Percentiles rank a stretch among this genome's conserved stretches.
phyloP scores from a whole-genome alignment of 192 early-diverging fungal genomes.

The Rhizophagus sp. region DNA sequence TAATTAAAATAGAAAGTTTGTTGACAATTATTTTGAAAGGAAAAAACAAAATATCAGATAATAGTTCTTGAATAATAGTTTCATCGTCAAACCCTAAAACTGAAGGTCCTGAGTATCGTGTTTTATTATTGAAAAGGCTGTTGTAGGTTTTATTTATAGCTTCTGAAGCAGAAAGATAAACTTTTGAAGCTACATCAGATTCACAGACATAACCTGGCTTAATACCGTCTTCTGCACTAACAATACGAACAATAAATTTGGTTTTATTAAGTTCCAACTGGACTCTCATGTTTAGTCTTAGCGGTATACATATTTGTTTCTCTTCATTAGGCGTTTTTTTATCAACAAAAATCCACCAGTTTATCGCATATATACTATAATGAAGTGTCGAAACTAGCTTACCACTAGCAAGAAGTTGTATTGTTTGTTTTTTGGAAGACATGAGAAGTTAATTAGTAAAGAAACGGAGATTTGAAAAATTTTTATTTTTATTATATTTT shows the following conservation, averaged over 20 bases:
- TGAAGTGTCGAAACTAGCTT: background rate
- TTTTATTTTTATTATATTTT: background rate
- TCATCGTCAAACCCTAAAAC: too few relatives aligned
- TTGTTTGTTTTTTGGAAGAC: background rate
- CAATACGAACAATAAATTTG: conserved; percentile 6
- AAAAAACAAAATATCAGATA: too few relatives aligned
- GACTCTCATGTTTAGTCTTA: conserved; percentile 5
- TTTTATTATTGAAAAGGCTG: too few relatives aligned
- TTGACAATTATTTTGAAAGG: too few relatives aligned
- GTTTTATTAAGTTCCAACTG: background rate
- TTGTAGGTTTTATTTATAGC: too few relatives aligned
- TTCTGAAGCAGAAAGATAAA: conserved; percentile 4
- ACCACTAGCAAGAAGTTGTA: background rate
- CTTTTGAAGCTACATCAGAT: background rate
- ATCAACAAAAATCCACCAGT: background rate
- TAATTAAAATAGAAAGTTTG: too few relatives aligned
- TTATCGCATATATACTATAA: background rate
- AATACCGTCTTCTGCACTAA: conserved; percentile 1
- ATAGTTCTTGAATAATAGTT: too few relatives aligned
- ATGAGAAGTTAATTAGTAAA: background rate
- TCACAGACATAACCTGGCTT: background rate
- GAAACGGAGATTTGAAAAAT: conserved; percentile 15
- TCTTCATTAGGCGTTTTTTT: background rate
- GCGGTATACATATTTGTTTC: background rate
- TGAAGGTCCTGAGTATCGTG: too few relatives aligned